Evolutionary conservation across 1,139 yeast species (phyloP), one percentile per base, ranked within the genome.

Genomic region (Blastobotrys proliferans): DNA sequence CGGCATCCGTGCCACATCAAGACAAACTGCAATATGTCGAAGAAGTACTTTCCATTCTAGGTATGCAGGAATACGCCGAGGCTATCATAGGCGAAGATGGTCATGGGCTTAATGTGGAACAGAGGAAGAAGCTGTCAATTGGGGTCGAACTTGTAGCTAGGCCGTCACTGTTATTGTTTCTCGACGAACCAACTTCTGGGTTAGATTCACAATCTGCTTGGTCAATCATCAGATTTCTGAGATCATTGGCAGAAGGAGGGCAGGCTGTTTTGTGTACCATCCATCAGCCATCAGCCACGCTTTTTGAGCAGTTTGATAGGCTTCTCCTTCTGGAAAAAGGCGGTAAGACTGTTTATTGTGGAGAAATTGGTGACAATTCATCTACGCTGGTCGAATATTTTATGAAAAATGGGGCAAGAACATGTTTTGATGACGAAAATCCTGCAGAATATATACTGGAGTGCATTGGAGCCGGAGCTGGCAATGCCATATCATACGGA

Each of bases 101-200:
- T 63, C 53, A 56, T 17, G 81, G 80, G 51, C 67, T 83, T 53
- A 83, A 83, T 58, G 92, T 83, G 49, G 94, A 83, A 63, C 92
- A 83, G 64, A 77, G 94, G 57, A 84, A 83, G 70, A 77, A 90
- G 61, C 69, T 83, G 52, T 81, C 92, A n/a, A 80, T 83, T 59
- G 88, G 94, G 51, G 92, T 86, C 45, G 95, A 86, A 58, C 68
- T 86, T 47, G 92, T 84, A 30, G 94, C 95, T 13, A 85, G 82
- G 60, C 95, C 95, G 2, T 78, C 81, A 49, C 69, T 86, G 41
- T 67, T 86, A 48, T 68, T 86, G 43, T 86, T 86, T 64, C 72
- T 86, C 58, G 95, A 86, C 66, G 95, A 86, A 60, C 95, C 95
- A 6, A 86, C 95, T 18, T 85, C 95, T 6, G 95, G 95, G 55